phyloP scores from a whole-genome alignment of 75 land plant genomes.

The Adiantum capillusveneris region DNA sequence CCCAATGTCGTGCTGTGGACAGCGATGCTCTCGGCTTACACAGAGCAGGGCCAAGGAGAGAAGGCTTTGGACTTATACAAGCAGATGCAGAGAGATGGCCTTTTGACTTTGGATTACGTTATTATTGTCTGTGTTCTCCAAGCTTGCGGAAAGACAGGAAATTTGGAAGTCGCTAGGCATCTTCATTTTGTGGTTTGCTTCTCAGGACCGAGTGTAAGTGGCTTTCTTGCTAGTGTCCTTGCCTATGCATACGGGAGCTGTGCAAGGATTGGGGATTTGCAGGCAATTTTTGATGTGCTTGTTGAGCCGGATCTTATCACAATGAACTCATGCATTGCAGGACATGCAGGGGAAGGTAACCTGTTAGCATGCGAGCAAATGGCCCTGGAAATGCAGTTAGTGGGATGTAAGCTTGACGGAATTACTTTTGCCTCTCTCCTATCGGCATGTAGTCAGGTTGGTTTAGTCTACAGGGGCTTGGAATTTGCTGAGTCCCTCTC shows the following conservation, averaged over 20 bases:
- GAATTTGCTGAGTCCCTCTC: not conserved
- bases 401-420: not conserved
- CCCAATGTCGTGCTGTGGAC: conserved; percentile 34
- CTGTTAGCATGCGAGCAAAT: not conserved
- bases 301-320: conserved; percentile 3
- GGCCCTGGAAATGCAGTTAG: not conserved
- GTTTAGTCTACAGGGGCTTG: not conserved
- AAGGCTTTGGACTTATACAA: conserved; percentile 18
- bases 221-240: not conserved
- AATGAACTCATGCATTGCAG: not conserved
- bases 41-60: conserved; percentile 24
- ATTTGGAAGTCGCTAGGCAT: not conserved
- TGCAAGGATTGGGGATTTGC: not conserved
- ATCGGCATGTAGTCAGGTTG: conserved; percentile 1
- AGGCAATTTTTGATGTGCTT: not conserved
- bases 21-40: conserved; percentile 25
- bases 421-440: not conserved
- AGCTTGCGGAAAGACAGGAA: not conserved
- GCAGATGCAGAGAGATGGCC: conserved; percentile 11
- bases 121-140: not conserved
- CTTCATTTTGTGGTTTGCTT: not conserved
- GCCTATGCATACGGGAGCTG: conserved; percentile 5
- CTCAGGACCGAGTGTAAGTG: not conserved
- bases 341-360: conserved; percentile 5
- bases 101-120: not conserved